phyloP scores from a whole-genome alignment of 192 early-diverging fungal genomes.

The Backusella tarrabulga region DNA sequence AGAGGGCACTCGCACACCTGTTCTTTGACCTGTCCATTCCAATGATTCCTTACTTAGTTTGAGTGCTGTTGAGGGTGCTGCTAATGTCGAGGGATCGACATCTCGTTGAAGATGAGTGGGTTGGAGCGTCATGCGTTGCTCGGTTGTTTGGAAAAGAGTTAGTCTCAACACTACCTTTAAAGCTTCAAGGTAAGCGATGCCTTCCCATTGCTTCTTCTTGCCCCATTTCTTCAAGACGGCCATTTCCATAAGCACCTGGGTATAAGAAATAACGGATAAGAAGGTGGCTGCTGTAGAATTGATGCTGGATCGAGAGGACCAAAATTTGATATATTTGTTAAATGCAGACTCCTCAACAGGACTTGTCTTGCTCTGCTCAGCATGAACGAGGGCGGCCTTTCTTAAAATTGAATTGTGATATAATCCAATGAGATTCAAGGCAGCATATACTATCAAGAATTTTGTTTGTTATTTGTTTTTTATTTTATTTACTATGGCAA shows the following conservation, averaged over 20 bases:
- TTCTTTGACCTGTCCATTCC: constrained; percentile 40
- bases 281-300: constrained; percentile 49
- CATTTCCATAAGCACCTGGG: constrained; percentile 41
- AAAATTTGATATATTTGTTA: constrained; percentile 74
- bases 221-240: constrained; percentile 25
- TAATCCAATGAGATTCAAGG: constrained; percentile 75
- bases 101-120: constrained; percentile 65
- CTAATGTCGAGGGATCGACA: constrained; percentile 56
- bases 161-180: constrained; percentile 46
- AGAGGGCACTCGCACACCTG: constrained; percentile 19
- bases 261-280: constrained; percentile 58
- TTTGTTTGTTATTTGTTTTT: not conserved
- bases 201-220: constrained; percentile 19
- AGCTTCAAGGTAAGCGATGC: constrained; percentile 22
- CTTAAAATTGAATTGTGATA: constrained; percentile 85
- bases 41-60: constrained; percentile 9
- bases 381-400: constrained; percentile 42
- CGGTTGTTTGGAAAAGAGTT: constrained; percentile 49
- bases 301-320: constrained; percentile 35
- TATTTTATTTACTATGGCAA: not conserved
- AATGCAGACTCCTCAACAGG: constrained; percentile 39
- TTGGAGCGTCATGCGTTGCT: constrained; percentile 57
- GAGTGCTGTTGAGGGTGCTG: constrained; percentile 16
- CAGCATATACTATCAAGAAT: constrained; percentile 62
- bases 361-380: constrained; percentile 14